phyloP scores from a whole-genome alignment of 202 grass and related monocot genomes.

The Musa balbisiana region DNA sequence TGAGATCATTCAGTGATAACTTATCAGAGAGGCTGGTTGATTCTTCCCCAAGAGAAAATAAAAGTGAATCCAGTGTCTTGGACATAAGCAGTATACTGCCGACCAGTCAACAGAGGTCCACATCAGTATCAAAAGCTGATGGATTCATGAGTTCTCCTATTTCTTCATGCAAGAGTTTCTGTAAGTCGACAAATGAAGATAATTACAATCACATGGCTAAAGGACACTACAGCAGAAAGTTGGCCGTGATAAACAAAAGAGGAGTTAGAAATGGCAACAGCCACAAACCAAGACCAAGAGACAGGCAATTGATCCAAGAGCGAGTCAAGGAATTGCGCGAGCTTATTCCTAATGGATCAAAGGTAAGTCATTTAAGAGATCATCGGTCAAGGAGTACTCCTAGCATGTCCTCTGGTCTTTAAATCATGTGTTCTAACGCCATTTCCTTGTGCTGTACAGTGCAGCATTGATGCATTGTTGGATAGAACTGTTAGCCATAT shows the following conservation, averaged over 20 bases:
- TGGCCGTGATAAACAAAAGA: constrained; percentile 29
- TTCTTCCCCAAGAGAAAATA: constrained; percentile 24
- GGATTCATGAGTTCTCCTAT: constrained; percentile 23
- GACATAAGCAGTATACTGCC: constrained; percentile 19
- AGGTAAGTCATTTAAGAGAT: constrained; percentile 26
- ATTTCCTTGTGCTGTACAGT: constrained; percentile 43
- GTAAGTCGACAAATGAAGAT: constrained; percentile 27
- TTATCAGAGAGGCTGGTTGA: constrained; percentile 17
- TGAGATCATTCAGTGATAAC: constrained; percentile 10
- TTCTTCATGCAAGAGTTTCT: constrained; percentile 15
- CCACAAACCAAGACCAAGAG: constrained; percentile 52
- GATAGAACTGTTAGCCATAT: constrained; percentile 60
- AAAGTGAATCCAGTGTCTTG: constrained; percentile 5
- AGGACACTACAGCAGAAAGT: constrained; percentile 20
- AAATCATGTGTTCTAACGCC: neutral
- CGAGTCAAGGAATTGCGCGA: constrained; percentile 63
- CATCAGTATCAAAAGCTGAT: constrained; percentile 28
- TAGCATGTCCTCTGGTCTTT: neutral
- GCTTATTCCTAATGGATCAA: constrained; percentile 57
- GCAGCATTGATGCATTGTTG: constrained; percentile 68
- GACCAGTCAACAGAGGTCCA: constrained; percentile 23
- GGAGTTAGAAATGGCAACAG: constrained; percentile 26
- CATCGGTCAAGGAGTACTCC: neutral
- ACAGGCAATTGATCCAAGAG: constrained; percentile 72
- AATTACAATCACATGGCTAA: constrained; percentile 9